Evolutionary conservation across 1,284 basidiomycete species (phyloP).

Genomic region (Trametes sp.): DNA sequence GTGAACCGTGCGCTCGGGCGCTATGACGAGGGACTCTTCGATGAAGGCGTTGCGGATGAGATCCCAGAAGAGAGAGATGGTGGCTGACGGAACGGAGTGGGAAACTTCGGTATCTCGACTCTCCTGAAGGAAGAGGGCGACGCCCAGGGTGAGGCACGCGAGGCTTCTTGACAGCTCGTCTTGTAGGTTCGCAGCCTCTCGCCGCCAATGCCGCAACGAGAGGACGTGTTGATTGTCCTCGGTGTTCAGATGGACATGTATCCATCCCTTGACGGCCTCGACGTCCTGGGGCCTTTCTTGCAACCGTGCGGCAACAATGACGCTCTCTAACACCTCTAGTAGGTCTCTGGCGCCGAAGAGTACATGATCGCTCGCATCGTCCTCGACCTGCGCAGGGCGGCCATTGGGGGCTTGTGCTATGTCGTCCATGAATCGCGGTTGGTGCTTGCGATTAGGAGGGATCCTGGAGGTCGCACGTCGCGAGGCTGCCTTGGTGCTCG

Average conservation of each 20-base stretch:
- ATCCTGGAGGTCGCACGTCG: no score
- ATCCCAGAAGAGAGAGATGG: neutral
- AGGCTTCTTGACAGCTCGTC: neutral
- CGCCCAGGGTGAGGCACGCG: neutral
- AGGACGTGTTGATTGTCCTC: neutral
- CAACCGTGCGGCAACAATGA: neutral
- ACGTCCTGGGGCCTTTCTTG: neutral
- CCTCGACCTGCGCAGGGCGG: neutral
- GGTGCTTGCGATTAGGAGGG: no score
- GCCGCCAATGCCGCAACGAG: neutral
- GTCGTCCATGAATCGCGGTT: no score
- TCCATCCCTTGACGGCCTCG: neutral
- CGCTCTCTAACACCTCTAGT: neutral
- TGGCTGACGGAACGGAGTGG: neutral
- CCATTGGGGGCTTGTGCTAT: no score
- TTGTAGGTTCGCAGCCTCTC: neutral
- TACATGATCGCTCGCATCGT: neutral
- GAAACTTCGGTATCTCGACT: neutral
- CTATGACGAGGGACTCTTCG: neutral
- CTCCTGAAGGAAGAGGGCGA: conserved; percentile 1
- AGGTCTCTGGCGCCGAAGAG: neutral
- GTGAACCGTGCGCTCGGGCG: neutral
- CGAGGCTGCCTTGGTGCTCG: no score
- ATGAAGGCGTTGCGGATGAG: neutral
- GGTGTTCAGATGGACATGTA: neutral